Percentiles rank a stretch among this genome's conserved stretches.
These are phyloP conservation scores for Diaporthe destruens DNA, from an alignment of 2,329 filamentous ascomycete genomes.

Conservation along the genomic window DNA sequence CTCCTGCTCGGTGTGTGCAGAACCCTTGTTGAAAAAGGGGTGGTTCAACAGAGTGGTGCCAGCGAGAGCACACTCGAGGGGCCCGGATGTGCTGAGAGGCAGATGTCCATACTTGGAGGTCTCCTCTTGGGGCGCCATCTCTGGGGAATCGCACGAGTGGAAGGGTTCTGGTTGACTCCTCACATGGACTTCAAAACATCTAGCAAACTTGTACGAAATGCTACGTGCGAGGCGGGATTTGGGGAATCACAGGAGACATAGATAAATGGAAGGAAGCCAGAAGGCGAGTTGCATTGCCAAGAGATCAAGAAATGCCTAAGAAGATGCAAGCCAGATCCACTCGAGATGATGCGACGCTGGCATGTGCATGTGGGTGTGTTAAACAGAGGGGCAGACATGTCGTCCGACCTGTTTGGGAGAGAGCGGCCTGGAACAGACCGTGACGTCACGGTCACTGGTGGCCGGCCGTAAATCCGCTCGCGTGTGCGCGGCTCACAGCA, in stretches of 20 bases:
- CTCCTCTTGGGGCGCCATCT: conserved; percentile 39
- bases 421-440: conserved; percentile 15
- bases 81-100: conserved; percentile 61
- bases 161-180: background rate
- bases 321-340: conserved; percentile 5
- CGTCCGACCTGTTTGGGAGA: background rate
- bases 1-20: conserved; percentile 79
- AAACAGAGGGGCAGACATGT: conserved; percentile 23
- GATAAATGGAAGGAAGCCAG: background rate
- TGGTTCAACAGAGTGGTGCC: conserved; percentile 71
- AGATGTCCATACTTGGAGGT: conserved; percentile 58
- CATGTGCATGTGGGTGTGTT: conserved; percentile 31
- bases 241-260: background rate
- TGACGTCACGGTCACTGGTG: conserved; percentile 22
- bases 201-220: background rate
- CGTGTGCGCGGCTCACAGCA: background rate
- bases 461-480: background rate
- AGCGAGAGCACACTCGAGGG: conserved; percentile 62
- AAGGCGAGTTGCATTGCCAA: background rate
- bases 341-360: background rate
- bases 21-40: conserved; percentile 85
- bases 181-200: background rate
- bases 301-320: conserved; percentile 1
- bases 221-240: too few species aligned
- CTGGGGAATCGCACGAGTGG: too few species aligned